Evolutionary conservation across 148 eudicot genomes (phyloP).

Genomic region (Silene conica): DNA sequence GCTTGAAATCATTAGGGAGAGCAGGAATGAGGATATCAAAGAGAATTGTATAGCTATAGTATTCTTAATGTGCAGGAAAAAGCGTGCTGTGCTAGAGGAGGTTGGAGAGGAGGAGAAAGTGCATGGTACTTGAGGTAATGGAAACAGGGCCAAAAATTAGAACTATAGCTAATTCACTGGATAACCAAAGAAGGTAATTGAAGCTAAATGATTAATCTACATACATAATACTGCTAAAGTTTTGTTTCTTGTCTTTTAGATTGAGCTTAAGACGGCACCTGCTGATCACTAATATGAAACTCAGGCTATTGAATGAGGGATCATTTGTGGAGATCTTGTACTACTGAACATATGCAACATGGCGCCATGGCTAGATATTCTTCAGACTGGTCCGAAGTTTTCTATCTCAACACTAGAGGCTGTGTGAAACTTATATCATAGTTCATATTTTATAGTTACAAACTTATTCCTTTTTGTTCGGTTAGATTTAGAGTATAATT

Average conservation of each 20-base stretch:
- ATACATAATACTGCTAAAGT: background rate
- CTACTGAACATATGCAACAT: too few relatives aligned
- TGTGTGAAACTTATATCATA: too few relatives aligned
- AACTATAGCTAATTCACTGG: background rate
- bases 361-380: too few relatives aligned
- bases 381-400: too few relatives aligned
- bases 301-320: too few relatives aligned
- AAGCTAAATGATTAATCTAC: too few relatives aligned
- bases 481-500: too few relatives aligned
- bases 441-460: too few relatives aligned
- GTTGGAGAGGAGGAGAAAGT: slow-evolving; percentile 61
- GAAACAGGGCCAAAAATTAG: background rate
- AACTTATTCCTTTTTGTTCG: too few relatives aligned
- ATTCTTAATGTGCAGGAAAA: slow-evolving; percentile 48
- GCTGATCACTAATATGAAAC: too few relatives aligned
- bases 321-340: too few relatives aligned
- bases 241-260: slow-evolving; percentile 31
- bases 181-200: background rate
- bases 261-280: slow-evolving; percentile 90
- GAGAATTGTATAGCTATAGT: slow-evolving; percentile 75
- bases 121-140: slow-evolving; percentile 24
- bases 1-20: slow-evolving; percentile 62
- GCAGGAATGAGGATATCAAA: slow-evolving; percentile 53
- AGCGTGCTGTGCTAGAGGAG: slow-evolving; percentile 55
- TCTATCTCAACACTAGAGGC: too few relatives aligned